phyloP scores from a whole-genome alignment of 2,329 filamentous ascomycete species.

The Fusarium humuli region DNA sequence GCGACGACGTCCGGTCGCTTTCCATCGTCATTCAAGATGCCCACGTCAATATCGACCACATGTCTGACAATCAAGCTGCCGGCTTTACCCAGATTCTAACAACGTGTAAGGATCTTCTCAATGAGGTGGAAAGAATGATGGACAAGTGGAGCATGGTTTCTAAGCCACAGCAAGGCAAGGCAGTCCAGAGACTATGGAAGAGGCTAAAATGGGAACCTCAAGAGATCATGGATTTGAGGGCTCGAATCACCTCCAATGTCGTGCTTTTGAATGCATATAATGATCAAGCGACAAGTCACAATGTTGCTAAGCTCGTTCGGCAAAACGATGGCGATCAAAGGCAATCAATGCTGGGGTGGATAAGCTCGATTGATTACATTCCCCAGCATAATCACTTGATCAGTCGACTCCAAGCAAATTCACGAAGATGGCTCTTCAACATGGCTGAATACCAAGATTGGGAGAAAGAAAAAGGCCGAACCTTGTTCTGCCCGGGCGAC shows the following conservation, averaged over 20 bases:
- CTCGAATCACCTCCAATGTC: rapidly evolving
- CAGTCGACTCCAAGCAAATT: neutral
- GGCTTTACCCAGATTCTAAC: neutral
- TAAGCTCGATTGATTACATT: neutral
- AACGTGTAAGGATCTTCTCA: neutral
- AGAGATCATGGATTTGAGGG: neutral
- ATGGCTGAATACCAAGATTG: rapidly evolving
- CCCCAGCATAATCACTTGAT: neutral
- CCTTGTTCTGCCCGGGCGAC: neutral
- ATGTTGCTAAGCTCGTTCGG: neutral
- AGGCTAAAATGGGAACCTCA: neutral
- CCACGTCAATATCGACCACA: neutral
- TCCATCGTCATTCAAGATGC: neutral
- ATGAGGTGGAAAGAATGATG: rapidly evolving
- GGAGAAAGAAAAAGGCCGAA: rapidly evolving
- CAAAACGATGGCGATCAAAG: neutral
- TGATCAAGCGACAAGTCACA: neutral
- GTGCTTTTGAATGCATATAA: rapidly evolving
- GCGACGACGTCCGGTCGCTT: neutral
- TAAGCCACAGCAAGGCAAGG: neutral
- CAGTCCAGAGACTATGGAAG: neutral
- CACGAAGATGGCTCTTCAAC: neutral
- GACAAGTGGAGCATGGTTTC: rapidly evolving
- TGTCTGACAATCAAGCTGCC: rapidly evolving
- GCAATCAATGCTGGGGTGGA: rapidly evolving